A percentile compares a stretch with the other conserved stretches of the same genome.
phyloP scores from a whole-genome alignment of 31 red algal species.

The Endocladia muricata region DNA sequence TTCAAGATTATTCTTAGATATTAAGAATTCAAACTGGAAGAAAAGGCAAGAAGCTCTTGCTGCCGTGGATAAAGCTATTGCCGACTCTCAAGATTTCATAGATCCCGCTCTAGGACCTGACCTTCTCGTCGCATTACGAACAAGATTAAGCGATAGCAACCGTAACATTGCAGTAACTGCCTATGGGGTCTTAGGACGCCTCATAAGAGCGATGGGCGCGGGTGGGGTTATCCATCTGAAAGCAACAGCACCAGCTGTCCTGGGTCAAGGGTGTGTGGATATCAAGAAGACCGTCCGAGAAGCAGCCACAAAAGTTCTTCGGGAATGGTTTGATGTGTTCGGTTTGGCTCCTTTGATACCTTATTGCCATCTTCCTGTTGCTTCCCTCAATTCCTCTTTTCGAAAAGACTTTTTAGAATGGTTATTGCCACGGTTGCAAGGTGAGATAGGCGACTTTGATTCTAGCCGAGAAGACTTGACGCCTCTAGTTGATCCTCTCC shows the following conservation, averaged over 20 bases:
- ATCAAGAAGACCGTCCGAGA: conserved; percentile 62
- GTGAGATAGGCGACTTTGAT: conserved; percentile 46
- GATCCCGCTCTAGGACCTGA: conserved; percentile 39
- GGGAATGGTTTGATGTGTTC: conserved; percentile 38
- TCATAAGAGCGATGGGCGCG: conserved; percentile 48
- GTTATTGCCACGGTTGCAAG: conserved; percentile 48
- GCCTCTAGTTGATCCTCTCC: conserved; percentile 27
- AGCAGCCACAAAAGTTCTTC: conserved; percentile 34
- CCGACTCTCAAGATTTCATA: conserved; percentile 19
- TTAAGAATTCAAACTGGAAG: conserved; percentile 73
- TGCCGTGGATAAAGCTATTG: conserved; percentile 23
- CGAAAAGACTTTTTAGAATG: conserved; percentile 53
- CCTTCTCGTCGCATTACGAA: conserved; percentile 46
- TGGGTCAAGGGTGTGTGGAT: conserved; percentile 58
- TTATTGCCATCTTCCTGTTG: conserved; percentile 35
- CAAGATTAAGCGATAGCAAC: conserved; percentile 62
- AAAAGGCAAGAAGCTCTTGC: conserved; percentile 58
- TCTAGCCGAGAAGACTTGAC: conserved; percentile 36
- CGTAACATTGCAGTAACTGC: conserved; percentile 52
- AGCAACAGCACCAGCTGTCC: conserved; percentile 21
- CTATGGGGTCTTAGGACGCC: conserved; percentile 29
- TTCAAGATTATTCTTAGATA: conserved; percentile 39
- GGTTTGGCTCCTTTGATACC: conserved; percentile 44
- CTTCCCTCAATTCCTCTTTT: conserved; percentile 35
- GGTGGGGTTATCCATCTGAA: conserved; percentile 34